phyloP scores from a whole-genome alignment of 257 asterid species.

The Penstemon eatonii region DNA sequence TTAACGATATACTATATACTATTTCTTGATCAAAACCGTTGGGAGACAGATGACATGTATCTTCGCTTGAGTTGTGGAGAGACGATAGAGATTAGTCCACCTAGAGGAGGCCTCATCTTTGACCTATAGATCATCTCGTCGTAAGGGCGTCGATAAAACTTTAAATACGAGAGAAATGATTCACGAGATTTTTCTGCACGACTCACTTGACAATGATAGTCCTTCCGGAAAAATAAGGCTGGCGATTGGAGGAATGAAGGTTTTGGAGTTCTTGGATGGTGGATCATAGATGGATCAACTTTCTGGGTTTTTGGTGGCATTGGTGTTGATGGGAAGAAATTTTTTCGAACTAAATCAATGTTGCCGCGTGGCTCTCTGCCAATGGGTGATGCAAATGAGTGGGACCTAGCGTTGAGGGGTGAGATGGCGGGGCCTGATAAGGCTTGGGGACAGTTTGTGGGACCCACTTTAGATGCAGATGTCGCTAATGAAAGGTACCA shows the following conservation, averaged over 20 bases:
- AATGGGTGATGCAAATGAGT: constrained; percentile 82
- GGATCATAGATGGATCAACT: constrained; percentile 51
- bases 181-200: constrained; percentile 54
- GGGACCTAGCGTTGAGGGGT: constrained; percentile 73
- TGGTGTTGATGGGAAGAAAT: constrained; percentile 87
- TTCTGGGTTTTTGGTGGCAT: constrained; percentile 78
- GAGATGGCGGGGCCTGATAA: constrained; percentile 68
- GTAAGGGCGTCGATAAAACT: constrained; percentile 75
- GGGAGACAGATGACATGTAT: constrained; percentile 71
- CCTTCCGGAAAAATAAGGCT: constrained; percentile 69
- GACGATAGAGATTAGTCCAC: constrained; percentile 86
- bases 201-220: constrained; percentile 30
- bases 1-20: constrained; percentile 40
- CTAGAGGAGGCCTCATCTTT: constrained; percentile 85
- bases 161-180: constrained; percentile 57
- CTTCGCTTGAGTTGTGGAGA: constrained; percentile 64
- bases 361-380: constrained; percentile 55
- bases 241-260: constrained; percentile 88
- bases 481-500: constrained; percentile 77
- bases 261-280: constrained; percentile 71
- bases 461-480: constrained; percentile 59
- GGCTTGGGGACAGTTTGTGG: constrained; percentile 34
- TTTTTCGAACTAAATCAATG: constrained; percentile 36
- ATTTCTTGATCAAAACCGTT: constrained; percentile 60
- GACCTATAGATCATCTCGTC: constrained; percentile 92